Evolutionary conservation across 495 filamentous ascomycete species (phyloP).

Genomic region (Aspergillus campestris): DNA sequence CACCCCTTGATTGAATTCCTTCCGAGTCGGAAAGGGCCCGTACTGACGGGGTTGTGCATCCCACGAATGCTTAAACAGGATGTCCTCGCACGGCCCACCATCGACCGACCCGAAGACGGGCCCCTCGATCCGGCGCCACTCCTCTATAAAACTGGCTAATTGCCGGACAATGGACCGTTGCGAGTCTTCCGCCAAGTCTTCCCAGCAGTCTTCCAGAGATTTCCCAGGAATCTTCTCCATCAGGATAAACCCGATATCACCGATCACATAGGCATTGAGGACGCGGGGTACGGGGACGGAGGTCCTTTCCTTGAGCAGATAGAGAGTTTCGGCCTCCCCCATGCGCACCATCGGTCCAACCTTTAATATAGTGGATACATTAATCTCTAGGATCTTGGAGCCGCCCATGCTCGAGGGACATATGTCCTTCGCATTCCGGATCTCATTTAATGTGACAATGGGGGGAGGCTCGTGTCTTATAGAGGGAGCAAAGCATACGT

Average conservation of each 20-base stretch:
- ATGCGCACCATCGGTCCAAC: conserved; percentile 11
- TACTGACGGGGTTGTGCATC: conserved; percentile 6
- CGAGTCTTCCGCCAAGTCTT: conserved; percentile 1
- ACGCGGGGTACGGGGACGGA: conserved; percentile 23
- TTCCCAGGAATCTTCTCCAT: conserved; percentile 18
- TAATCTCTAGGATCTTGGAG: too few species aligned
- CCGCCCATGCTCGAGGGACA: too few species aligned
- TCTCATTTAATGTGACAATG: too few species aligned
- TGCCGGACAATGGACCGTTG: conserved; percentile 6
- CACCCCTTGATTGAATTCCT: conserved; percentile 12
- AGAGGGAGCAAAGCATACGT: too few species aligned
- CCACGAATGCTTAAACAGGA: conserved; percentile 14
- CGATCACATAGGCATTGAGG: conserved; percentile 18
- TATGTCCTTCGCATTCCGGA: too few species aligned
- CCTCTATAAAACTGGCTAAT: conserved; percentile 8
- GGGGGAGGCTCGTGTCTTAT: too few species aligned
- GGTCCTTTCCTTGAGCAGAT: conserved; percentile 13
- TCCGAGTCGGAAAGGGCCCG: conserved; percentile 13
- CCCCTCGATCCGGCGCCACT: conserved; percentile 13
- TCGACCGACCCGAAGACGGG: conserved; percentile 14
- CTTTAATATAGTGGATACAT: conserved; percentile 12
- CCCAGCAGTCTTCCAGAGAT: conserved; percentile 8
- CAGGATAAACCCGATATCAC: conserved; percentile 19
- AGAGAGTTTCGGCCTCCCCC: conserved; percentile 20
- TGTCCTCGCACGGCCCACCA: conserved; percentile 12